Conservation (phyloP, 805 yeast species). For the Cyberlindnera samutprakarnensis region DNA sequence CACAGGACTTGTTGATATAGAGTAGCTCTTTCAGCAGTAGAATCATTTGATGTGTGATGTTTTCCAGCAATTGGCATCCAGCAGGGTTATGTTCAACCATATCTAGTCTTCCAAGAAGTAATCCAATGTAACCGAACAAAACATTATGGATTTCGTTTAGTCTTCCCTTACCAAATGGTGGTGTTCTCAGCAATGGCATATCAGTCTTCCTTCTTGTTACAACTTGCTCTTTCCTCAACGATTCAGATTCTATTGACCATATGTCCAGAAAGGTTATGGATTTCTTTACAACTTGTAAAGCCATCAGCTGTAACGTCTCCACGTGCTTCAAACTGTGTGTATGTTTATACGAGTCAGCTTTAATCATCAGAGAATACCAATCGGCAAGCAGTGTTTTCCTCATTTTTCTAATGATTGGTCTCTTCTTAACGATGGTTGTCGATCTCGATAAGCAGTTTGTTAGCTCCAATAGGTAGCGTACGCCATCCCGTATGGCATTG, state of each 20-base stretch:
- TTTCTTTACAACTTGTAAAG: constrained; percentile 59
- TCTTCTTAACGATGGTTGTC: constrained; percentile 56
- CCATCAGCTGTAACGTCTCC: constrained; percentile 53
- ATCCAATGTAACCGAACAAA: constrained; percentile 51
- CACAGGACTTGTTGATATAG: constrained; percentile 47
- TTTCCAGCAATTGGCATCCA: constrained; percentile 63
- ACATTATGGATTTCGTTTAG: constrained; percentile 57
- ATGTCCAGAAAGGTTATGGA: constrained; percentile 56
- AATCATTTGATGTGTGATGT: constrained; percentile 61
- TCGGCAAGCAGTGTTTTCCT: constrained; percentile 68
- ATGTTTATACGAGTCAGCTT: constrained; percentile 67
- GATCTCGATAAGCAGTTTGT: constrained; percentile 74
- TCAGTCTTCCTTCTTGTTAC: constrained; percentile 4
- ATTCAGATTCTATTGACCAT: constrained; percentile 63
- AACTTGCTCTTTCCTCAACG: constrained; percentile 22
- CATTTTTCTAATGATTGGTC: constrained; percentile 52
- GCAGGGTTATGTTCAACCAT: constrained; percentile 64
- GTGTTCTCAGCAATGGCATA: constrained; percentile 37
- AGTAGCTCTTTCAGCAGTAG: constrained; percentile 55
- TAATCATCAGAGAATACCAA: constrained; percentile 73
- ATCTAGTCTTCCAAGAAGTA: constrained; percentile 71
- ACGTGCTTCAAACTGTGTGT: constrained; percentile 52
- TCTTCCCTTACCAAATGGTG: constrained; percentile 60
- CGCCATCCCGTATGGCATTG: constrained; percentile 69
- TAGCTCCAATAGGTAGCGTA: constrained; percentile 50